Conservation (phyloP, 1,139 yeast species). For the Candida pseudoviswanathii region DNA sequence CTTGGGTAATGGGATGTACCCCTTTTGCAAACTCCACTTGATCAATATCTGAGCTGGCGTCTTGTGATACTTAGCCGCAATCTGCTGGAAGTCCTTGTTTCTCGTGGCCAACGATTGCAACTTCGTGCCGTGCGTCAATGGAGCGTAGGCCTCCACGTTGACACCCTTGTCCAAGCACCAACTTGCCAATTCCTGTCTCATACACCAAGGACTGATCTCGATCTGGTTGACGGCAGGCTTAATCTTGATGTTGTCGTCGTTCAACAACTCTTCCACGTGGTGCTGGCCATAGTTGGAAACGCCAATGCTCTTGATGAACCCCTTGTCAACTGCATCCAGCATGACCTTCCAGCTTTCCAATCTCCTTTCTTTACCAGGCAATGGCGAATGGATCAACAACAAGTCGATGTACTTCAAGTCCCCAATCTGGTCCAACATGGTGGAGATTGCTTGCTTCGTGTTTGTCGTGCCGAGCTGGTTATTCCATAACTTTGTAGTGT, state of each 20-base stretch:
- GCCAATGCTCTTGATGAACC: constrained; percentile 60
- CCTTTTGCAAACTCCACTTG: constrained; percentile 44
- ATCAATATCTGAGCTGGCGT: constrained; percentile 36
- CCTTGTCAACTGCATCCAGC: constrained; percentile 64
- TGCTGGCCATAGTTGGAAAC: constrained; percentile 70
- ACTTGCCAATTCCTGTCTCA: constrained; percentile 62
- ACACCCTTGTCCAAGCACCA: constrained; percentile 45
- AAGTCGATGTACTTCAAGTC: constrained; percentile 52
- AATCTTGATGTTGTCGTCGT: constrained; percentile 52
- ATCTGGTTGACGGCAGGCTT: constrained; percentile 66
- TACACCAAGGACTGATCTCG: constrained; percentile 77
- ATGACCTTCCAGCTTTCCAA: constrained; percentile 61
- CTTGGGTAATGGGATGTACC: constrained; percentile 44
- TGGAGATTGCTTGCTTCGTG: constrained; percentile 30
- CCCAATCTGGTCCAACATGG: constrained; percentile 28
- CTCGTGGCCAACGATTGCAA: constrained; percentile 15
- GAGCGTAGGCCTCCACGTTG: constrained; percentile 42
- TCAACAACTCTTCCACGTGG: constrained; percentile 59
- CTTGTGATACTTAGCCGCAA: constrained; percentile 28
- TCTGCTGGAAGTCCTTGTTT: constrained; percentile 15
- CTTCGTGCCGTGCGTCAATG: constrained; percentile 40
- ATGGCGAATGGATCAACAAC: constrained; percentile 61
- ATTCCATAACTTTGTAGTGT: constrained; percentile 53
- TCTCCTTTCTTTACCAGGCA: constrained; percentile 52
- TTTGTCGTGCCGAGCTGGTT: constrained; percentile 30